Conservation (phyloP, 345 rosid species). For the Mangifera indica region DNA sequence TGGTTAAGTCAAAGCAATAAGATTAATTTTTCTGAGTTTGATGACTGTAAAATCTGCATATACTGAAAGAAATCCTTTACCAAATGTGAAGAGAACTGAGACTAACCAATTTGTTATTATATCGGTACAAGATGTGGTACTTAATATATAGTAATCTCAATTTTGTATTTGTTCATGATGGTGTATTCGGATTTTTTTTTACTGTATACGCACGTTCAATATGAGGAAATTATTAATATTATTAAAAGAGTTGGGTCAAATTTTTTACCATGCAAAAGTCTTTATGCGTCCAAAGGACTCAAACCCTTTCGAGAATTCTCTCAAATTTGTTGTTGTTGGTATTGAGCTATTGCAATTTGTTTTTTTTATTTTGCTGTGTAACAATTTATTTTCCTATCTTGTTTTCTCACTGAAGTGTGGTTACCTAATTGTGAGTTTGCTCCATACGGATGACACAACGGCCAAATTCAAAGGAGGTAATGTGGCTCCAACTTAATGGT, state of each 20-base stretch:
- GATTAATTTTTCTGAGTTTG: background rate
- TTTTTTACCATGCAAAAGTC: background rate
- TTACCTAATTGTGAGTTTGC: background rate
- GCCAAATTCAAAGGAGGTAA: background rate
- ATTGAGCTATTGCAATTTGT: background rate
- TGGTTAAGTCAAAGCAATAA: background rate
- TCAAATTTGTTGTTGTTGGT: too few relatives aligned
- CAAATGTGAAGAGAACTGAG: background rate
- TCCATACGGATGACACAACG: background rate
- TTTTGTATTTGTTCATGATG: background rate
- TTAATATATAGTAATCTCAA: background rate
- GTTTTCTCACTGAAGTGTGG: background rate
- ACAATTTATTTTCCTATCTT: background rate
- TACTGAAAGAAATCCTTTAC: background rate
- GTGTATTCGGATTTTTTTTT: background rate
- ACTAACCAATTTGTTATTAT: background rate
- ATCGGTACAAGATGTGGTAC: constrained; percentile 1
- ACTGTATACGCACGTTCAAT: background rate
- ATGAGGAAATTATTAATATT: too few relatives aligned
- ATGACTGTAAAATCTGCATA: background rate
- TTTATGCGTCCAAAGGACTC: too few relatives aligned
- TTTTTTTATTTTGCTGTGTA: background rate
- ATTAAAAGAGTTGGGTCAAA: background rate
- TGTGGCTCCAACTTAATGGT: constrained; percentile 5
- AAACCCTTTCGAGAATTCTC: background rate